Evolutionary conservation across 2,329 filamentous ascomycete species (phyloP), one percentile per base, ranked within the genome.

Genomic region (Colletotrichum somersetense): DNA sequence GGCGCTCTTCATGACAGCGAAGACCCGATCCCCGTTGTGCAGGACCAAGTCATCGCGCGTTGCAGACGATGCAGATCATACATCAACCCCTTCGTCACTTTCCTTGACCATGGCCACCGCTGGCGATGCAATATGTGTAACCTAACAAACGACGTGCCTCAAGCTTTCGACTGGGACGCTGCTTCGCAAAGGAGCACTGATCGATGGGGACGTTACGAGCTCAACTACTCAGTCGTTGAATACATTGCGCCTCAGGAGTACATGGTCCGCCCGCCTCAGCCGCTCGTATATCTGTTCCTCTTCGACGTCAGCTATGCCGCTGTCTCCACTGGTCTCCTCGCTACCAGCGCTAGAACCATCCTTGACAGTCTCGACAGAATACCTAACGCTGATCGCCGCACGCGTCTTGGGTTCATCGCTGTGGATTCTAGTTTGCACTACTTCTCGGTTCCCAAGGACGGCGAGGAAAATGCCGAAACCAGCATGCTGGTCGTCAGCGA

Each of bases 81-180:
- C 82, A 98, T 98, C 86, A 98, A 98, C 81, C 95, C 96, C 16
- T 99, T 96, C 77, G 96, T 97, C 72, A 94, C 94, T 58, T 99
- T 99, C 85, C 86, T 99, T 73, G 96, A 99, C 78, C 94, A 98
- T 79, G 96, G 96, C 58, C 96, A 99, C 84, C 90, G 96, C 79
- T 99, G 96, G 96, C 92, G 96, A 79, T 99, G 96, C 86, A 99
- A 99, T 84, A 98, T 99, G 95, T 99, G 96, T 83, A 98, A 97
- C 82, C 87, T 99, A 75, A 98, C 95, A 77, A 99, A 99, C 81
- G 96, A 99, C 77, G 96, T 98, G 50, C 96, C 96, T n/a, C 96
- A 99, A 83, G 95, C 95, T 48, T 99, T 99, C 76, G 96, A 99
- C 81, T 99, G 96, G 96, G 96, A 99, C 83, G 92, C 94, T 44